Evolutionary conservation across 2,329 filamentous ascomycete genomes (phyloP).

Genomic region (Cladosporium cucumerinum): DNA sequence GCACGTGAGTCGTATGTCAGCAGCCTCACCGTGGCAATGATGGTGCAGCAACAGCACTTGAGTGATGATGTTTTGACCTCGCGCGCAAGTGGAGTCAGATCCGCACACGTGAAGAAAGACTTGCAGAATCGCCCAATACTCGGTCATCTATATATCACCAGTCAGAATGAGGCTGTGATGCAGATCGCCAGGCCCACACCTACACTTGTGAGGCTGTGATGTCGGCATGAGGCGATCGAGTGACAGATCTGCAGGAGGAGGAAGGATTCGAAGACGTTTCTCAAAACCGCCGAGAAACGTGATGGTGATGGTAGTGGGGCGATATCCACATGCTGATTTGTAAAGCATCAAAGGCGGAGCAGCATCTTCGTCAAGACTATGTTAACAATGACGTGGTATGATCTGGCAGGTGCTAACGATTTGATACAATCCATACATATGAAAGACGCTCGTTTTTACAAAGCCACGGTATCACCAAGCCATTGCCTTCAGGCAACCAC

Average conservation of each 20-base stretch:
- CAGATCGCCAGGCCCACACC: constrained; percentile 5
- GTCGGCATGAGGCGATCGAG: constrained; percentile 4
- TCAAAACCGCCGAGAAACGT: not conserved
- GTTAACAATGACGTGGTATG: not conserved
- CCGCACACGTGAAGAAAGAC: not conserved
- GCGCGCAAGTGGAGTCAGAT: not conserved
- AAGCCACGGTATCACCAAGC: not conserved
- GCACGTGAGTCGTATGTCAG: constrained; percentile 2
- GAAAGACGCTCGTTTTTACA: not conserved
- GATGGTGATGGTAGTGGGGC: not conserved
- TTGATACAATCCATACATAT: not conserved
- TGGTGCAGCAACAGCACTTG: not conserved
- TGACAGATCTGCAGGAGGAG: not conserved
- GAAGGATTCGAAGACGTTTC: not conserved
- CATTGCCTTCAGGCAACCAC: not conserved
- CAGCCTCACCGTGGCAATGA: constrained; percentile 3
- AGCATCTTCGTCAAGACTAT: not conserved
- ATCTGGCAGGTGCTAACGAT: not conserved
- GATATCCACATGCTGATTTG: not conserved
- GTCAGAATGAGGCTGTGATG: constrained; percentile 2
- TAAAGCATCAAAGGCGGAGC: not conserved
- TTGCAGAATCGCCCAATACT: not conserved
- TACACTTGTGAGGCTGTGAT: constrained; percentile 11
- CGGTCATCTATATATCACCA: not conserved
- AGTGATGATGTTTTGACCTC: not conserved